Evolutionary conservation across 441 rosid genomes (phyloP).

Genomic region (Brassica hybrid): DNA sequence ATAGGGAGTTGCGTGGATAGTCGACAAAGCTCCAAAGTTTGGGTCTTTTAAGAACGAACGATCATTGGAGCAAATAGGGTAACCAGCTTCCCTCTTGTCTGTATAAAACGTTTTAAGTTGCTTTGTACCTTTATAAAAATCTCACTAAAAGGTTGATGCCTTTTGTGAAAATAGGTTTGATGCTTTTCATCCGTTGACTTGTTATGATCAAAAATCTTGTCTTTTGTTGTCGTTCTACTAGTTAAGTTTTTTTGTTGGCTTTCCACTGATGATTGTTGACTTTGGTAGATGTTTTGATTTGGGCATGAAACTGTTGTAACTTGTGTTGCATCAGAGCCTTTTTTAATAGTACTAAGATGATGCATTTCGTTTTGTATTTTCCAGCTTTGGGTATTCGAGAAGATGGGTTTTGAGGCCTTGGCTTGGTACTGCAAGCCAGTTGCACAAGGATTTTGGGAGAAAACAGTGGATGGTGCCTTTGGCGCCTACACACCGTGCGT

Average conservation of each 20-base stretch:
- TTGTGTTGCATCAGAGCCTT: background rate
- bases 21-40: conserved; percentile 18
- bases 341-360: conserved; percentile 3
- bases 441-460: conserved; percentile 68
- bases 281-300: background rate
- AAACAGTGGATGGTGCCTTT: conserved; percentile 61
- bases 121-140: no score
- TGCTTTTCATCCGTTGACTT: conserved; percentile 6
- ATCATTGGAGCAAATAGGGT: conserved; percentile 9
- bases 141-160: background rate
- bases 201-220: background rate
- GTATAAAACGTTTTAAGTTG: background rate
- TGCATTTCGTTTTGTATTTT: conserved; percentile 3
- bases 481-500: conserved; percentile 84
- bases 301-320: conserved; percentile 6
- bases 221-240: background rate
- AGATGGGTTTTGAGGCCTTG: conserved; percentile 65
- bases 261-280: conserved; percentile 1
- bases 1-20: background rate
- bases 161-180: conserved; percentile 3
- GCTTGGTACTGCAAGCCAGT: conserved; percentile 80
- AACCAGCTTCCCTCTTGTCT: conserved; percentile 5
- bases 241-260: background rate
- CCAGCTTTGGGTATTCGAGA: conserved; percentile 1
- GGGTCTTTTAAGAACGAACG: background rate